These are phyloP conservation scores for Amaranthus tricolor DNA, from an alignment of 179 eudicot genomes.

Conservation along the genomic window DNA sequence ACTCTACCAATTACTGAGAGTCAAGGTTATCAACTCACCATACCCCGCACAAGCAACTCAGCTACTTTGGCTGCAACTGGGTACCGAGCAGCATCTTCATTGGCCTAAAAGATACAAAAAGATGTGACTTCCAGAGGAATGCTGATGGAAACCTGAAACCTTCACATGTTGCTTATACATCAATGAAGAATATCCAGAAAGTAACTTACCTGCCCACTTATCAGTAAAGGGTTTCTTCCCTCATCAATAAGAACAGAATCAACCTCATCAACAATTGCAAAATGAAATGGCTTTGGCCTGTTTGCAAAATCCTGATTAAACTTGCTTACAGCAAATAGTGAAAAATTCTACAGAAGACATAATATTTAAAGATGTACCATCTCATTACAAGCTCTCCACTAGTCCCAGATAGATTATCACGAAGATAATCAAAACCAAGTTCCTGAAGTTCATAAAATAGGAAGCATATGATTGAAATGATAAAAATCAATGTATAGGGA, in stretches of 20 bases:
- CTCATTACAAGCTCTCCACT: conserved; percentile 86
- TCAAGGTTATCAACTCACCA: conserved; percentile 43
- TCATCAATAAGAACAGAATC: conserved; percentile 99
- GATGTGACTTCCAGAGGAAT: conserved; percentile 12
- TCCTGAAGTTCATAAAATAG: conserved; percentile 48
- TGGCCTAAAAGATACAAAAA: conserved; percentile 49
- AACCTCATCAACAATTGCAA: conserved; percentile 97
- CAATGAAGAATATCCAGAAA: not conserved
- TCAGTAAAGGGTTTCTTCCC: conserved; percentile 93
- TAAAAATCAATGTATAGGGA: not conserved
- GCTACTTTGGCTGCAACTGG: conserved; percentile 99
- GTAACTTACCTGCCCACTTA: conserved; percentile 80
- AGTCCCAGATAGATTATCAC: conserved; percentile 87
- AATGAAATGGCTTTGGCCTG: conserved; percentile 99
- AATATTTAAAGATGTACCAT: conserved; percentile 52
- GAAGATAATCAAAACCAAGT: conserved; percentile 98
- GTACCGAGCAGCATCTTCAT: conserved; percentile 80
- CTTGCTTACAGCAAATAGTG: conserved; percentile 6
- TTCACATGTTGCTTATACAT: conserved; percentile 1
- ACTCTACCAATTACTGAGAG: conserved; percentile 9
- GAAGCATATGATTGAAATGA: conserved; percentile 5
- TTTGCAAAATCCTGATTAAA: conserved; percentile 13
- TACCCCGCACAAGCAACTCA: conserved; percentile 70
- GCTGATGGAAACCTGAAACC: conserved; percentile 2
- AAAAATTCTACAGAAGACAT: not conserved